Conservation (phyloP, 2,329 filamentous ascomycete genomes). For the Exophiala sp. region DNA sequence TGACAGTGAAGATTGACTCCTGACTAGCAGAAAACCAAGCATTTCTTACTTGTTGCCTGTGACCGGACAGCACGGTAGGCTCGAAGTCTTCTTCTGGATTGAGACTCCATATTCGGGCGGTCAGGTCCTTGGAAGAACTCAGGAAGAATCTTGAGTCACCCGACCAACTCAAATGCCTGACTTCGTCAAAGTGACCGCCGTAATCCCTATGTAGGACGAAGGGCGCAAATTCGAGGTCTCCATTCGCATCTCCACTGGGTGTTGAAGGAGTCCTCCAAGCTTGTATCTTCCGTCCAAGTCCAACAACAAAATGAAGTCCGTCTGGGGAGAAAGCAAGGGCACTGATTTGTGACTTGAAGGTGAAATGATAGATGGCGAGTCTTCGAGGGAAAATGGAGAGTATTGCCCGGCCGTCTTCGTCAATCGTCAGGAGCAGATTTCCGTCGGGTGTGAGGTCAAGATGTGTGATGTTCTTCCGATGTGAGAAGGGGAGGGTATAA, state of each 20-base stretch:
- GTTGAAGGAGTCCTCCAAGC: slow-evolving; percentile 95
- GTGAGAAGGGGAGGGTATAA: slow-evolving; percentile 66
- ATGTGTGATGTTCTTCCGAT: slow-evolving; percentile 87
- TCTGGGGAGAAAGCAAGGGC: slow-evolving; percentile 88
- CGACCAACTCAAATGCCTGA: slow-evolving; percentile 89
- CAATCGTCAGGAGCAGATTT: slow-evolving; percentile 87
- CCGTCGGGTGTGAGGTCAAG: slow-evolving; percentile 86
- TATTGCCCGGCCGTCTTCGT: slow-evolving; percentile 91
- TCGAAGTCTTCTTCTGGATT: slow-evolving; percentile 81
- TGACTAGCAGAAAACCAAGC: slow-evolving; percentile 97
- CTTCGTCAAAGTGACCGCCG: slow-evolving; percentile 81
- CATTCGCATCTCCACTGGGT: slow-evolving; percentile 72
- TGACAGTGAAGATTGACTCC: slow-evolving; percentile 92
- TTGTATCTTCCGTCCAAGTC: slow-evolving; percentile 80
- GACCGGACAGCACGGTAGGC: slow-evolving; percentile 84
- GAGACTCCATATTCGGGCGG: slow-evolving; percentile 90
- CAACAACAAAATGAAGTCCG: slow-evolving; percentile 85
- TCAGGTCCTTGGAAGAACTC: slow-evolving; percentile 86
- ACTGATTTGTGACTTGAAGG: slow-evolving; percentile 80
- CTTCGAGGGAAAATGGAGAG: slow-evolving; percentile 84
- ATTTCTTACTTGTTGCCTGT: slow-evolving; percentile 84
- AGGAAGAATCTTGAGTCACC: slow-evolving; percentile 94
- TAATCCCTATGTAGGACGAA: slow-evolving; percentile 87
- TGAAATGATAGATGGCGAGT: slow-evolving; percentile 88
- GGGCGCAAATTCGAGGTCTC: slow-evolving; percentile 89